Percentiles rank a stretch among this genome's conserved stretches.
phyloP scores from a whole-genome alignment of 176 grass and related monocot genomes.

The Pontederia crassipes region DNA sequence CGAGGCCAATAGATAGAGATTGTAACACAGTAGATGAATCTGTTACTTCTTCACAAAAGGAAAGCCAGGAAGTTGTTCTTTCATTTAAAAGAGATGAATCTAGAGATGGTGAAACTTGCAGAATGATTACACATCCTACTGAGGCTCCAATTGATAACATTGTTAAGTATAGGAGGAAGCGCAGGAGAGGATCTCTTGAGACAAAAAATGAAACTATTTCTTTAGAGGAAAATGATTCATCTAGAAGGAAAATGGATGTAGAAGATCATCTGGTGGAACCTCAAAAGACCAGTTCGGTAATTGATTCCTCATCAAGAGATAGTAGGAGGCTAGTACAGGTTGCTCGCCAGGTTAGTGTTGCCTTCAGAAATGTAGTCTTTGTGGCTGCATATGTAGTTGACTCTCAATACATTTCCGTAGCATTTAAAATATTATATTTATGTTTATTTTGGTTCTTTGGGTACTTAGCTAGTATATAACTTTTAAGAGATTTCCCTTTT shows the following conservation, averaged over 20 bases:
- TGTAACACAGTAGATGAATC: neutral
- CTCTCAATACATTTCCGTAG: no score
- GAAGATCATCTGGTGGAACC: neutral
- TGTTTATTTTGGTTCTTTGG: no score
- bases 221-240: slow-evolving; percentile 1
- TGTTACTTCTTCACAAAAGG: neutral
- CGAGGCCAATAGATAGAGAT: neutral
- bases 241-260: neutral
- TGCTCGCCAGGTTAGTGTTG: slow-evolving; percentile 14
- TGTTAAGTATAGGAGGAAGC: slow-evolving; percentile 11
- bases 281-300: neutral
- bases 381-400: no score
- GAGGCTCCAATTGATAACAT: slow-evolving; percentile 9
- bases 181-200: slow-evolving; percentile 5
- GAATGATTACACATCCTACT: neutral
- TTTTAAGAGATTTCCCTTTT: no score
- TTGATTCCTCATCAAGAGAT: slow-evolving; percentile 4
- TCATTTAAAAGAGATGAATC: neutral
- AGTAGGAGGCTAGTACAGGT: slow-evolving; percentile 12
- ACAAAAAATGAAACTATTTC: neutral
- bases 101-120: slow-evolving; percentile 2
- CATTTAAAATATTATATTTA: no score
- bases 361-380: neutral
- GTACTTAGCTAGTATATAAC: no score
- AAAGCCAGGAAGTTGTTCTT: neutral